Base-by-base conservation (phyloP, 345 rosid genomes). In the rapeseed (Brassica napus) region DNA sequence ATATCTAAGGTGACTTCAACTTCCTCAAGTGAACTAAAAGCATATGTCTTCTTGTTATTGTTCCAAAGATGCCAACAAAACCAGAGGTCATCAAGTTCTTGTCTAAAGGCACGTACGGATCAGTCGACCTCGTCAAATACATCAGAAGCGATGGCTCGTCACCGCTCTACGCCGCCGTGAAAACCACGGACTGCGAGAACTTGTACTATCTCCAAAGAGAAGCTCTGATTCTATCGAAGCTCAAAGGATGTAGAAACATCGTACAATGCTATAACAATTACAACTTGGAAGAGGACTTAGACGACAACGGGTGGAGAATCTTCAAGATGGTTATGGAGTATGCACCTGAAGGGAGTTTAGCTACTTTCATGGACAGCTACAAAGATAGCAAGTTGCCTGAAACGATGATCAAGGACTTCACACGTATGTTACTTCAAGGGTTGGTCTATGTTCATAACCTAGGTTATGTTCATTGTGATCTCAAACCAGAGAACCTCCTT, bases 401-500 rank as follows among this genome's bases (percentile, higher is more conserved):
- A 32, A 21, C 44, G 37, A 14, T 12, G 6, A 52, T 35, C 0
- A 80, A 37, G 70, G 67, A 69, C 60, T 68, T 80, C 58, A 75
- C 80, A 35, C 72, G 83, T 6, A 81, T 81, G 83, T 71, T 75
- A 1, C 44, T 81, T 16, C 63, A 71, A 57, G 80, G 83, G 8
- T 18, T 81, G 3, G 76, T 75, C 21, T 75, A 80, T 14, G 14
- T 81, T 39, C 80, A 81, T 67, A 44, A 15, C 8, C 55, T 1
- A 9, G 83, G 83, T 70, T 81, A 75, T 44, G 83, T 81, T 6
- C 83, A 81, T 9, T 81, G 80, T 14, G 83, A 81, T 57, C 83
- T 76, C 52, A 81, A 76, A 76, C 80, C 80, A 39, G 80, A 57
- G 0, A 76, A 76, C 49, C 30, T 81, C 5, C 77, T 81, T 55